Conservation (phyloP, 805 yeast genomes). For the Yarrowia sp. region DNA sequence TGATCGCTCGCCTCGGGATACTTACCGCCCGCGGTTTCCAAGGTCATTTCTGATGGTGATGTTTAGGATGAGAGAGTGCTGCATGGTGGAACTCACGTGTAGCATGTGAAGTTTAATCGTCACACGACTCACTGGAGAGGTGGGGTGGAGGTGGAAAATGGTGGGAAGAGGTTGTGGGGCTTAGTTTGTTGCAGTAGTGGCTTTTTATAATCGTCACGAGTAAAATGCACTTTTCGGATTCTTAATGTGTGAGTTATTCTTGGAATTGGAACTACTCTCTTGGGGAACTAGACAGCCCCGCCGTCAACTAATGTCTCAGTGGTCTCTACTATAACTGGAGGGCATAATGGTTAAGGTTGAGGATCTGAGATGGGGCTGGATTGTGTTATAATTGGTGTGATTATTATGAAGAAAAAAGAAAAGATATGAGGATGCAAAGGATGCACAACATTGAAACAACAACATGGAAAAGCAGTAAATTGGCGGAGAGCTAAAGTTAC, state of each 20-base stretch:
- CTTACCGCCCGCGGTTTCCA: slow-evolving; percentile 13
- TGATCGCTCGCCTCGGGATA: neutral
- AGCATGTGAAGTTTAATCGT: neutral
- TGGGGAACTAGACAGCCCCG: neutral
- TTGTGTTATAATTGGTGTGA: too few species aligned
- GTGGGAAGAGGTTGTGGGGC: neutral
- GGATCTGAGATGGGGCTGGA: too few species aligned
- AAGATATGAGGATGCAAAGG: too few species aligned
- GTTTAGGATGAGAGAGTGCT: slow-evolving; percentile 2
- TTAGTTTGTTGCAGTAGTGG: too few species aligned
- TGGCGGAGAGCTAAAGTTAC: too few species aligned
- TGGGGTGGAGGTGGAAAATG: neutral
- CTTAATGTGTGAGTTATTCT: neutral
- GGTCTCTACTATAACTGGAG: too few species aligned
- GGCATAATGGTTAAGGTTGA: too few species aligned
- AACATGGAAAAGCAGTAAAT: too few species aligned
- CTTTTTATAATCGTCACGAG: too few species aligned
- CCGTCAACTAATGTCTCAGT: too few species aligned
- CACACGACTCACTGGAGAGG: neutral
- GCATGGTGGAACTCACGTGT: neutral
- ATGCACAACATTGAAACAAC: too few species aligned
- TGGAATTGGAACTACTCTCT: neutral
- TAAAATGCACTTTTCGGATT: neutral
- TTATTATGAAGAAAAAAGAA: too few species aligned
- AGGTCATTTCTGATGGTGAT: neutral